Conservation (phyloP, 1,284 basidiomycete species). For the Anthracocystis walkeri region DNA sequence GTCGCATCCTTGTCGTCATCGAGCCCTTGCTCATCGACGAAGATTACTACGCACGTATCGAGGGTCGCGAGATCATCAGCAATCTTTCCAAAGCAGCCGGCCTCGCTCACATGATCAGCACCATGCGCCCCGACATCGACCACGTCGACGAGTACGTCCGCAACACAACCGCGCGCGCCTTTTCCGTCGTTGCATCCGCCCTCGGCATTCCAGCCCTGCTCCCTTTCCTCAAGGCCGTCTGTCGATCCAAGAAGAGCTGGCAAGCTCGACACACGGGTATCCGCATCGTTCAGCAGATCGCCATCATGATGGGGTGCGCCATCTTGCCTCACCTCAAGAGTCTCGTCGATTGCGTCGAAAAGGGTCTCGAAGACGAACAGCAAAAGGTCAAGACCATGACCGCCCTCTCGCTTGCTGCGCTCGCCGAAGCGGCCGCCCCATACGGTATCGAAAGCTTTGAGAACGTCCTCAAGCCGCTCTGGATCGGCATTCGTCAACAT, state of each 20-base stretch:
- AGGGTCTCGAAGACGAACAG: slow-evolving; percentile 96
- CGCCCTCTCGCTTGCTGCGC: slow-evolving; percentile 91
- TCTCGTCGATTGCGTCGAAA: slow-evolving; percentile 94
- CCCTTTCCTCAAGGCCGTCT: slow-evolving; percentile 97
- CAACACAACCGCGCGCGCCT: slow-evolving; percentile 98
- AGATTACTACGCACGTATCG: slow-evolving; percentile 98
- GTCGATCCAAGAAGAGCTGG: slow-evolving; percentile 99
- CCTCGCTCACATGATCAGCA: slow-evolving; percentile 99
- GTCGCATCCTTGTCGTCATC: slow-evolving; percentile 99
- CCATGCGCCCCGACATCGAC: slow-evolving; percentile 99
- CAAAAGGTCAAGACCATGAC: slow-evolving; percentile 99
- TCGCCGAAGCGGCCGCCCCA: slow-evolving; percentile 96
- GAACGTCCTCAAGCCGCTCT: slow-evolving; percentile 95
- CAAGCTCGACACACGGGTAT: slow-evolving; percentile 99
- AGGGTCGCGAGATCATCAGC: slow-evolving; percentile 99
- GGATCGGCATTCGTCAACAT: slow-evolving; percentile 97
- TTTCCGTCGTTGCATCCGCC: slow-evolving; percentile 98
- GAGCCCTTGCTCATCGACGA: slow-evolving; percentile 99
- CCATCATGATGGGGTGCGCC: slow-evolving; percentile 99
- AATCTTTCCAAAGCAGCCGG: slow-evolving; percentile 98
- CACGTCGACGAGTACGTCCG: slow-evolving; percentile 99
- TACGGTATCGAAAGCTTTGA: slow-evolving; percentile 99
- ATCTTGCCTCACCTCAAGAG: slow-evolving; percentile 96
- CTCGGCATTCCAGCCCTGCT: slow-evolving; percentile 96
- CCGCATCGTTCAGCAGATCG: slow-evolving; percentile 98